Evolutionary conservation across 352 stramenopile genomes (phyloP).

Genomic region (Peronospora belbahrii): DNA sequence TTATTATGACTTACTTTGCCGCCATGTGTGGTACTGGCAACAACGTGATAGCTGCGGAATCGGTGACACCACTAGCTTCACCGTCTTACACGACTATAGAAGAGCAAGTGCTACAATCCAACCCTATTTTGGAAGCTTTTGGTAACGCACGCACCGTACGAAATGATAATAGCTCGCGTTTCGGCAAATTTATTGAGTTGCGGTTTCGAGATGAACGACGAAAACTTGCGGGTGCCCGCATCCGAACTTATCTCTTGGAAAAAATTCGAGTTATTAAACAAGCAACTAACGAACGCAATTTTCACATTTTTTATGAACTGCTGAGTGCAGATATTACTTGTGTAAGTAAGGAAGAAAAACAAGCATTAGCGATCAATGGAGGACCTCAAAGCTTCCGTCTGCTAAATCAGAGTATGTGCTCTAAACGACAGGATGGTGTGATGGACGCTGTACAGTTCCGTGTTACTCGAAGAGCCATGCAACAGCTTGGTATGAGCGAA

Average conservation of each 20-base stretch:
- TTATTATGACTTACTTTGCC: slow-evolving; percentile 87
- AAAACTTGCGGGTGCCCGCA: slow-evolving; percentile 57
- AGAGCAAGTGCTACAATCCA: slow-evolving; percentile 85
- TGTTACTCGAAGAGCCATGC: slow-evolving; percentile 55
- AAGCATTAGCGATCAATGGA: slow-evolving; percentile 31
- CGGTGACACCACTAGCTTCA: slow-evolving; percentile 13
- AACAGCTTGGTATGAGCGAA: slow-evolving; percentile 63
- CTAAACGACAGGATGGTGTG: slow-evolving; percentile 54
- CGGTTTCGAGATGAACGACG: slow-evolving; percentile 45
- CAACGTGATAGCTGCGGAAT: slow-evolving; percentile 2
- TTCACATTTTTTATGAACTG: slow-evolving; percentile 87
- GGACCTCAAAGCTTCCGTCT: slow-evolving; percentile 42
- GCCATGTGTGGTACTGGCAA: slow-evolving; percentile 44
- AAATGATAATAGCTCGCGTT: slow-evolving; percentile 87
- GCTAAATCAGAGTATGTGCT: slow-evolving; percentile 67
- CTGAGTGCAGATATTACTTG: slow-evolving; percentile 29
- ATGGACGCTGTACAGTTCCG: slow-evolving; percentile 62
- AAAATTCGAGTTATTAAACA: slow-evolving; percentile 89
- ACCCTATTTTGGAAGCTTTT: slow-evolving; percentile 88
- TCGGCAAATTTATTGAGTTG: slow-evolving; percentile 89
- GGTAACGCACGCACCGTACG: slow-evolving; percentile 82
- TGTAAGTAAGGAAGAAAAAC: slow-evolving; percentile 23
- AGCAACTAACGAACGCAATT: slow-evolving; percentile 67
- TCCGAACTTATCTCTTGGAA: slow-evolving; percentile 91
- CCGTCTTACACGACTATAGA: slow-evolving; percentile 42